Evolutionary conservation across 352 stramenopile species (phyloP), one percentile per base, ranked within the genome.

Genomic region (Thalassiosira sp.): DNA sequence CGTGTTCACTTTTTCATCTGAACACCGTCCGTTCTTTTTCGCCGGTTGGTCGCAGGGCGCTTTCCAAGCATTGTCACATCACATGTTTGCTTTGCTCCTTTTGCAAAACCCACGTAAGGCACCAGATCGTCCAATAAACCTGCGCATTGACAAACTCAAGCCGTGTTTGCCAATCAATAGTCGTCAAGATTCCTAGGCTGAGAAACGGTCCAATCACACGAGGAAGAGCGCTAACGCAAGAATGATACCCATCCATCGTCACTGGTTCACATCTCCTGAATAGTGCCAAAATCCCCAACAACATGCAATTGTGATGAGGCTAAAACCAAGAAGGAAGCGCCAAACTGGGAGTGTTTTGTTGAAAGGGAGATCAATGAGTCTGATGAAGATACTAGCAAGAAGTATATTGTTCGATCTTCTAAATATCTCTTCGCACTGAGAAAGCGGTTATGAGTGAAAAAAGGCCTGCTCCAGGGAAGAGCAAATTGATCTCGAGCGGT

Each of bases 181-280:
- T 11, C 25, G 60, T 52, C 2, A 80, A 25, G 0, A 68, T 16
- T 52, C 65, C 27, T 3, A 80, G 22, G 11, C 62, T 58, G 48
- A 81, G 66, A 37, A 81, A 85, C 28, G 79, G 79, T 16, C 79
- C 79, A 40, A 87, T 49, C 20, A 68, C 73, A 31, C 79, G 60
- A 40, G 79, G 79, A 54, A 87, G 48, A n/a, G 79, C 75, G 25
- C 62, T 73, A 6, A 85, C 61, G 78, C 79, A 66, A 87, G 63
- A 49, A 87, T 87, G 10, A 76, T 28, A 20, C 79, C 79, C 75
- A 87, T 87, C 65, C 76, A 87, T 57, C 71, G 37, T 46, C 79
- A 75, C 62, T 87, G 72, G 46, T 82, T 79, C 5, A 82, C 72
- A 18, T 59, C 48, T 35, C 79, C 79, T 28, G 85, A 35, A 87